Evolutionary conservation across 106 monocot genomes (phyloP), one percentile per base, ranked within the genome.

Genomic region (Iris macrosiphon): DNA sequence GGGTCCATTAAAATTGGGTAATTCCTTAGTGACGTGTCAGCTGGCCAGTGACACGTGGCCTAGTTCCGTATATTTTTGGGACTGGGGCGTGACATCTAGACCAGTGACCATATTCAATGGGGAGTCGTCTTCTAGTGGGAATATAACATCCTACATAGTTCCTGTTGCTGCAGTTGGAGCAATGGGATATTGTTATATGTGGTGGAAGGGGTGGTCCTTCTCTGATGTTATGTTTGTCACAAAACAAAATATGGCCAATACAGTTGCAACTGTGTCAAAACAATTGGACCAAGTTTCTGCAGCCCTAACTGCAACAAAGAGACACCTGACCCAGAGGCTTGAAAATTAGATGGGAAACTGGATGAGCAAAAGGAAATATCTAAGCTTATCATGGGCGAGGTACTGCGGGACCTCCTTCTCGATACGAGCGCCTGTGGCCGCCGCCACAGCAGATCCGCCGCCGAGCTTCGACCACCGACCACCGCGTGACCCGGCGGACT

Each of bases 191-290:
- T 93, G 93, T 63, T 93, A 93, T 29, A 93, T 93, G 83, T 74
- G 87, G 87, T 93, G 82, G 93, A 93, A 93, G 87, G 92, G 87
- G 11, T 87, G 70, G 77, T 93, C 92, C 24, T 74, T 93, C 31
- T 74, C 92, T 43, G 87, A 93, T 83, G 83, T 83, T 41, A 93
- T 93, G 87, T 93, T 87, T 63, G 87, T 93, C 49, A 93, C 92
- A 45, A 93, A 93, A 74, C 79, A 65, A 45, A 79, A 83, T 66
- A 93, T 93, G 92, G 76, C 92, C 27, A 80, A 63, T 72, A 87
- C 92, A 68, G 92, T 87, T 77, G 57, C 72, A 38, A 74, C 61
- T 60, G 75, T 93, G 22, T 87, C 87, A 39, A 77, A 83, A 58
- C 92, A 93, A 69, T 68, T 93, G 59, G 87, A 87, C 40, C 87